These are phyloP conservation scores for Aspergillus sp. DNA, from an alignment of 2,329 filamentous ascomycete genomes.

Conservation along the genomic window DNA sequence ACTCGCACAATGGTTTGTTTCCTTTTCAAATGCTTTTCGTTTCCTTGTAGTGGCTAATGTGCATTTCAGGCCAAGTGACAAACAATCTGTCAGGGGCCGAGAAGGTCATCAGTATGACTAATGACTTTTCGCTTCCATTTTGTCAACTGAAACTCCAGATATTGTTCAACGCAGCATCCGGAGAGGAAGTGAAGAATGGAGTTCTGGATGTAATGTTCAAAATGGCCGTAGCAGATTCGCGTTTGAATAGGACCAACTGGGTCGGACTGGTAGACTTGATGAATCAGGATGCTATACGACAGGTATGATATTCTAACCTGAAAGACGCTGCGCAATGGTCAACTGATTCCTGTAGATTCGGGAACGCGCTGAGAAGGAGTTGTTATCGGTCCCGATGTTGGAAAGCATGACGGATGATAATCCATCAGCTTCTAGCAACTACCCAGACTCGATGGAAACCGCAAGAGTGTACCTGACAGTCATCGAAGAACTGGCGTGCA, in stretches of 20 bases:
- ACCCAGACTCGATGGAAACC: slow-evolving; percentile 18
- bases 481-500: slow-evolving; percentile 32
- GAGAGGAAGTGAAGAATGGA: slow-evolving; percentile 19
- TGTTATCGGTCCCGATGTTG: slow-evolving; percentile 28
- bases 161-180: slow-evolving; percentile 27
- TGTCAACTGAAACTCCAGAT: slow-evolving; percentile 36
- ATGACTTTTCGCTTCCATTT: slow-evolving; percentile 37
- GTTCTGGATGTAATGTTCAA: slow-evolving; percentile 36
- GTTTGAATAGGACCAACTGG: slow-evolving; percentile 29
- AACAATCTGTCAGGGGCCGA: slow-evolving; percentile 23
- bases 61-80: slow-evolving; percentile 2
- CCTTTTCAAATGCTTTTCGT: neutral
- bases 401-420: slow-evolving; percentile 15
- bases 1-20: slow-evolving; percentile 12
- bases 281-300: slow-evolving; percentile 29
- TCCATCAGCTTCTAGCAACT: slow-evolving; percentile 5
- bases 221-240: slow-evolving; percentile 29
- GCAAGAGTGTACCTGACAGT: slow-evolving; percentile 32
- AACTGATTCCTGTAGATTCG: slow-evolving; percentile 25
- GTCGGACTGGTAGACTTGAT: slow-evolving; percentile 32
- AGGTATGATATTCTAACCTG: slow-evolving; percentile 14
- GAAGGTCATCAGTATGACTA: slow-evolving; percentile 27
- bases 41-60: slow-evolving; percentile 5
- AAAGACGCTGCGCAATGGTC: neutral
- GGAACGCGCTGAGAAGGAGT: slow-evolving; percentile 33